phyloP scores from a whole-genome alignment of 2,329 filamentous ascomycete genomes.

The Beauveria medogensis region DNA sequence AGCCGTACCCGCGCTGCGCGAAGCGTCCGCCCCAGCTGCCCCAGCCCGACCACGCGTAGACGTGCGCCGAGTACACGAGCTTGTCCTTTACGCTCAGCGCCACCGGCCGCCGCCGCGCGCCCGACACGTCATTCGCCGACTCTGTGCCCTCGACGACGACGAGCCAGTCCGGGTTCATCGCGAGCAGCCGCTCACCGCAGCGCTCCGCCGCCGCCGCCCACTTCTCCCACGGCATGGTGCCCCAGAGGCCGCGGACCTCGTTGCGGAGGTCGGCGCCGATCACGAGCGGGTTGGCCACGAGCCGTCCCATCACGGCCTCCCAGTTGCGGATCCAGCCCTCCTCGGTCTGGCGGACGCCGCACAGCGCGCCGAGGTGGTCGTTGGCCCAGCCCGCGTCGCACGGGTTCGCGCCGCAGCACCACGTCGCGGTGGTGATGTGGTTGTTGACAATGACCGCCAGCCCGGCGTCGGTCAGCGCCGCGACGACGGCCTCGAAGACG shows the following conservation, averaged over 20 bases:
- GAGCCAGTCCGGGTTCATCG: constrained; percentile 55
- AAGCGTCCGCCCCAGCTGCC: constrained; percentile 53
- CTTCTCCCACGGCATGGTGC: constrained; percentile 56
- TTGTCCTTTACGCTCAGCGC: constrained; percentile 43
- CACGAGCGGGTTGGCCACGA: constrained; percentile 51
- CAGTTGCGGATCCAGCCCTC: constrained; percentile 60
- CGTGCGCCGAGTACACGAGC: constrained; percentile 61
- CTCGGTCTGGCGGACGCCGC: constrained; percentile 54
- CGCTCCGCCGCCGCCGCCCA: constrained; percentile 58
- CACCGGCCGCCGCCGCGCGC: constrained; percentile 48
- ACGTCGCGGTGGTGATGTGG: constrained; percentile 60
- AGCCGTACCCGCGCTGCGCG: constrained; percentile 49
- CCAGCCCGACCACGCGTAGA: constrained; percentile 66
- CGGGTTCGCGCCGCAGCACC: constrained; percentile 61
- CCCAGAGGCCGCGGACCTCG: constrained; percentile 61
- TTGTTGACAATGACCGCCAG: constrained; percentile 61
- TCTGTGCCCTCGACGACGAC: constrained; percentile 61
- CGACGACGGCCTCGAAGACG: constrained; percentile 50
- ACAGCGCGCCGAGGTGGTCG: constrained; percentile 51
- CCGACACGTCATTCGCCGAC: constrained; percentile 57
- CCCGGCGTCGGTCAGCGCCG: constrained; percentile 52
- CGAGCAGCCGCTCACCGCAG: constrained; percentile 52
- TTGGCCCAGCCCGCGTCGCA: constrained; percentile 63
- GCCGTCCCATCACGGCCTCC: constrained; percentile 54
- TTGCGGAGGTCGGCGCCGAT: constrained; percentile 61